Evolutionary conservation across 73 alveolate genomes (phyloP).

Genomic region (Paramecium biaurelia): DNA sequence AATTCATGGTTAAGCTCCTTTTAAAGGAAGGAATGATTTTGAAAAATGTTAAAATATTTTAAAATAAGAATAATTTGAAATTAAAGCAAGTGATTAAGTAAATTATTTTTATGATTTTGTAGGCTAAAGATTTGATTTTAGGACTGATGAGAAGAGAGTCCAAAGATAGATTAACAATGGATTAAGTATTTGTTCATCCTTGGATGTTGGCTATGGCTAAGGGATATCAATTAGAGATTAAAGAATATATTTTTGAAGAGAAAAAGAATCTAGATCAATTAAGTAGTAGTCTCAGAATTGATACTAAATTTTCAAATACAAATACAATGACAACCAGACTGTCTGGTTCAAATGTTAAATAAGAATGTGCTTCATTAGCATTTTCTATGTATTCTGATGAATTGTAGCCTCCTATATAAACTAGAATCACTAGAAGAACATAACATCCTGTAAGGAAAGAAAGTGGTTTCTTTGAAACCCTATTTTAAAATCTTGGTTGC

Average conservation of each 20-base stretch:
- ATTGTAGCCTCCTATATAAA: not conserved
- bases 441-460: not conserved
- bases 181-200: constrained; percentile 85
- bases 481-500: not conserved
- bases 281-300: not conserved
- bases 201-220: constrained; percentile 73
- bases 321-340: not conserved
- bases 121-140: constrained; percentile 77
- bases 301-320: not conserved
- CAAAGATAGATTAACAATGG: constrained; percentile 77
- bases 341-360: not conserved
- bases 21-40: constrained; percentile 59
- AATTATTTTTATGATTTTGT: not conserved
- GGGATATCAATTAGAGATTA: not conserved
- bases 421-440: constrained; percentile 25
- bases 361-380: not conserved
- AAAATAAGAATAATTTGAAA: constrained; percentile 67
- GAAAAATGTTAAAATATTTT: constrained; percentile 68
- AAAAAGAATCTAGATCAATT: not conserved
- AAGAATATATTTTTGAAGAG: not conserved
- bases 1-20: constrained; percentile 91
- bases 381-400: constrained; percentile 11
- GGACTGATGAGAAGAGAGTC: constrained; percentile 80
- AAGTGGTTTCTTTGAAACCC: not conserved
- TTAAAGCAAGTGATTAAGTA: constrained; percentile 57